These are phyloP conservation scores for Monosporascus sp. DNA, from an alignment of 2,329 filamentous ascomycete species.

Conservation along the genomic window DNA sequence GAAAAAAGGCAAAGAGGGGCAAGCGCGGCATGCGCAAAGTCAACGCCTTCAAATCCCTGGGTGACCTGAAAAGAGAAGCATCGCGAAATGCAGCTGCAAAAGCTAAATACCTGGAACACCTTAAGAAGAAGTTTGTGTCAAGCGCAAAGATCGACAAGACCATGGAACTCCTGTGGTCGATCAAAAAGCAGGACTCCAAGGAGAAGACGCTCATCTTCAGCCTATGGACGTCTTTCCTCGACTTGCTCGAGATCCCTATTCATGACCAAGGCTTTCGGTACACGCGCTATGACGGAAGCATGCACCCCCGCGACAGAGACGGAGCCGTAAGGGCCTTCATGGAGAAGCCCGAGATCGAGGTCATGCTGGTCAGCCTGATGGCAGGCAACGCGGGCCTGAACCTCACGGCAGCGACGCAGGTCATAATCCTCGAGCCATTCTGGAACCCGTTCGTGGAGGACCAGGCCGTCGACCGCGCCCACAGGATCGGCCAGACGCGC, in stretches of 20 bases:
- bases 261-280: conserved; percentile 19
- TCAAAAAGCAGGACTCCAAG: conserved; percentile 15
- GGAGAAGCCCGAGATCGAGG: conserved; percentile 14
- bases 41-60: conserved; percentile 10
- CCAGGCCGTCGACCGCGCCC: conserved; percentile 71
- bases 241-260: conserved; percentile 26
- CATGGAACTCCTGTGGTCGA: conserved; percentile 21
- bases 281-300: conserved; percentile 26
- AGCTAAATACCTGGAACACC: conserved; percentile 17
- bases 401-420: conserved; percentile 62
- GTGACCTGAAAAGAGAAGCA: conserved; percentile 18
- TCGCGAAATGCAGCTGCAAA: conserved; percentile 18
- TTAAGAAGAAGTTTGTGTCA: conserved; percentile 21
- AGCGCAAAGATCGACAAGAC: conserved; percentile 26
- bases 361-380: conserved; percentile 70
- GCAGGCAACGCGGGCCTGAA: conserved; percentile 73
- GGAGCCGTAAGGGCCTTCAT: conserved; percentile 21
- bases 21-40: conserved; percentile 7
- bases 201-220: conserved; percentile 29
- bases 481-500: conserved; percentile 65
- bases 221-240: conserved; percentile 29
- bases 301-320: conserved; percentile 18
- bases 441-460: conserved; percentile 76
- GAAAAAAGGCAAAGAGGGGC: conserved; percentile 7
- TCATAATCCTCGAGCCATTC: conserved; percentile 72